Base-by-base conservation (phyloP, 805 yeast genomes). In the Suhomyces prunicola region DNA sequence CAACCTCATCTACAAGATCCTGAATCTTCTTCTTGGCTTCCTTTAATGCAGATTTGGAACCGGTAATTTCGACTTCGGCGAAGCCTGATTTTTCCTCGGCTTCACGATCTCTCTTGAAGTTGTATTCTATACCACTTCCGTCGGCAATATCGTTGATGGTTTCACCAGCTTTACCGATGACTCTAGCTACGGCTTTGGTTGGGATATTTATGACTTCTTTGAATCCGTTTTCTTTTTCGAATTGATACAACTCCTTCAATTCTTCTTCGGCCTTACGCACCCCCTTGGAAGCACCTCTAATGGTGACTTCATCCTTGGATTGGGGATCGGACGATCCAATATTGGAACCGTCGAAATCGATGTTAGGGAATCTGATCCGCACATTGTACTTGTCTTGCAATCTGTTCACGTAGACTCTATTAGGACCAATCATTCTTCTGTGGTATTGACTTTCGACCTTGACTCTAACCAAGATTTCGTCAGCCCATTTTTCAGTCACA, bases 101-200 rank as follows among this genome's bases (percentile, higher is more conserved):
- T 48, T 74, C 76, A 33, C 67, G 67, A 52, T 73, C 73, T 59
- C 78, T 73, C 54, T 66, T 65, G 58, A 76, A 73, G 49, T 69
- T 65, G 67, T 83, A 77, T 58, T 85, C 86, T 48, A 85, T 82
- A 46, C 86, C 88, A 39, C 84, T 73, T 41, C 79, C 82, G 49
- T 86, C 91, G 56, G 89, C 82, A 53, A 96, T 86, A 64, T 87
- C 89, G 57, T 85, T 88, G 63, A 94, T 87, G 49, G 80, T 81
- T 56, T 89, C 93, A 66, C 98, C 97, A 55, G 79, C 78, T 64
- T 88, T 90, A 63, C 99, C 99, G 67, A 94, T 91, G 54, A 94
- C 85, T 65, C 90, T 80, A 19, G 97, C 80, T 54, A 93, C 80
- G n/a, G 90, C 86, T 55, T 79, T 82, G 44, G 78, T 67, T 39